phyloP scores from a whole-genome alignment of 2,329 filamentous ascomycete genomes.

The Fusarium bulbicola region DNA sequence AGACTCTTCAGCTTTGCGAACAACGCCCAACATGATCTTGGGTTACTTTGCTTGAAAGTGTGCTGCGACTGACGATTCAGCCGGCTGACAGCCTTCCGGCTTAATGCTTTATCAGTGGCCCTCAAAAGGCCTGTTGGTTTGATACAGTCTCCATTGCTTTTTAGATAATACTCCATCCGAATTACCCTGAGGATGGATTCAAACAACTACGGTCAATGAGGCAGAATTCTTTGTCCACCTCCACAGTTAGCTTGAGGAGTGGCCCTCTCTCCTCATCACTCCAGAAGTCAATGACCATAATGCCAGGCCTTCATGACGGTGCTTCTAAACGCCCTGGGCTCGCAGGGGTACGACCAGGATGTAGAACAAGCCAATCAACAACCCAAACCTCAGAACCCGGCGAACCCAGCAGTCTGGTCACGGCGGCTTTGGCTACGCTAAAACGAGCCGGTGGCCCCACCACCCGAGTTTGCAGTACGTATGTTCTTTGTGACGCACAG shows the following conservation, averaged over 20 bases:
- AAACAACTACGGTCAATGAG: neutral
- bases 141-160: slow-evolving; percentile 1
- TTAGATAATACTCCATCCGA: neutral
- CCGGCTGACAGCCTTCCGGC: neutral
- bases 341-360: slow-evolving; percentile 19
- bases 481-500: slow-evolving; percentile 25
- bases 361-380: slow-evolving; percentile 36
- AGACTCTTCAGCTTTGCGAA: neutral
- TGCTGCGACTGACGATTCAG: neutral
- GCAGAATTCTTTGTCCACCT: slow-evolving; percentile 6
- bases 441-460: slow-evolving; percentile 43
- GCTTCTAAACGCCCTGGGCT: slow-evolving; percentile 33
- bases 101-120: neutral
- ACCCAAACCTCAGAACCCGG: slow-evolving; percentile 35
- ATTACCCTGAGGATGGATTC: slow-evolving; percentile 9
- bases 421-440: slow-evolving; percentile 45
- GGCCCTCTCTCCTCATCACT: slow-evolving; percentile 8
- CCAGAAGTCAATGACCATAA: slow-evolving; percentile 1
- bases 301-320: slow-evolving; percentile 13
- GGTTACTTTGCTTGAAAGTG: slow-evolving; percentile 11
- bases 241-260: slow-evolving; percentile 19
- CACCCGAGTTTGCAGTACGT: slow-evolving; percentile 28
- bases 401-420: slow-evolving; percentile 48
- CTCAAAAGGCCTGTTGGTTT: slow-evolving; percentile 11
- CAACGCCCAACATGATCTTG: slow-evolving; percentile 1